A percentile compares a stretch with the other conserved stretches of the same genome.
Evolutionary conservation across 2,329 filamentous ascomycete genomes (phyloP).

Genomic region (Microdochium nivale): DNA sequence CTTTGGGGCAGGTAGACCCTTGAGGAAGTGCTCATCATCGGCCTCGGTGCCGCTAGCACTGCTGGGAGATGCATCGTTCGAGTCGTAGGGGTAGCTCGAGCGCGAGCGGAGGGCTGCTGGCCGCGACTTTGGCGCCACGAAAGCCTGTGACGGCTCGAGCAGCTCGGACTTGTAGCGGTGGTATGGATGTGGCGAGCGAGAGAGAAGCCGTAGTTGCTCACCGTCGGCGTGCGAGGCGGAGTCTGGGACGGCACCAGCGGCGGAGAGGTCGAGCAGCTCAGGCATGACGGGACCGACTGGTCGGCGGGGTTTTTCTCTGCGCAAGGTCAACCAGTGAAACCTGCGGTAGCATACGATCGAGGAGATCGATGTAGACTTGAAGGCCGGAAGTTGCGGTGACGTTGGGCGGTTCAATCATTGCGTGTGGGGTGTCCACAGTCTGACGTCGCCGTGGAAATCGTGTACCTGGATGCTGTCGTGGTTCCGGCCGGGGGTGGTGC

Average conservation of each 20-base stretch:
- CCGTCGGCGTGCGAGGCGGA: constrained; percentile 20
- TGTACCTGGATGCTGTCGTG: no score
- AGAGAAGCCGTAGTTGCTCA: constrained; percentile 36
- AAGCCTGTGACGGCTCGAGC: constrained; percentile 37
- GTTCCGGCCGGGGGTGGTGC: no score
- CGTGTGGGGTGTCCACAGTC: no score
- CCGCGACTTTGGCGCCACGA: constrained; percentile 13
- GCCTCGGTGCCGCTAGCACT: constrained; percentile 94
- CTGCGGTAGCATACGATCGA: neutral
- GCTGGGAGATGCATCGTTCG: constrained; percentile 48
- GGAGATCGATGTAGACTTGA: neutral
- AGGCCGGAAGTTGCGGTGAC: neutral
- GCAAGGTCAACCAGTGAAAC: neutral
- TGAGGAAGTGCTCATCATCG: constrained; percentile 86
- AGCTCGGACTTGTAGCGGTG: constrained; percentile 50
- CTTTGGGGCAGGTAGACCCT: constrained; percentile 75
- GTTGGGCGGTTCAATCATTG: neutral
- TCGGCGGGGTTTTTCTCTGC: neutral
- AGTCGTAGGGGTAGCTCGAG: constrained; percentile 21
- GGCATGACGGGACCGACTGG: neutral
- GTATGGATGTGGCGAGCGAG: constrained; percentile 61
- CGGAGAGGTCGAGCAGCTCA: constrained; percentile 11
- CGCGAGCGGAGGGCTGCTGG: constrained; percentile 12
- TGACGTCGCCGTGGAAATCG: no score
- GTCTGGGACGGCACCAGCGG: constrained; percentile 13